Base-by-base conservation (phyloP, 2,329 filamentous ascomycete genomes). In the Neoarthrinium moseri region DNA sequence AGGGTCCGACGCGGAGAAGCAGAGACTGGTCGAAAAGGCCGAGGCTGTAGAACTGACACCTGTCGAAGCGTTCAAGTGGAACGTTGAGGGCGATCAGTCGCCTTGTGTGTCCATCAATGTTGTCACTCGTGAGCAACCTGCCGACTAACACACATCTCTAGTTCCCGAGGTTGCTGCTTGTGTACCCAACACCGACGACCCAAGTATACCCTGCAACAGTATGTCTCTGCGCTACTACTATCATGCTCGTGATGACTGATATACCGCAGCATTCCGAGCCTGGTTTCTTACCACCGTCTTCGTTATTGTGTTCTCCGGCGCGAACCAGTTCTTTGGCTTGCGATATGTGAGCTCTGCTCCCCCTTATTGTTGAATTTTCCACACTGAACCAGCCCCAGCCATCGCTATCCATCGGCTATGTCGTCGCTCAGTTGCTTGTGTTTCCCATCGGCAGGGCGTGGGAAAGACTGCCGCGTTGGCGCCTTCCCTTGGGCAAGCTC, bases 151-250 rank as follows among this genome's bases (percentile, higher is more conserved):
- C 29, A 23, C 10, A 13, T 15, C 4, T 40, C 22, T 39, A 66
- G 63, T 67, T 40, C 63, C 64, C 8, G 64, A 67, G 46, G 63
- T 67, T 23, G 64, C 64, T 11, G 60, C 64, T 26, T 66, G 64
- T 53, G 63, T 66, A 2, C 51, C 58, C 2, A 66, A 66, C 33
- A 66, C 59, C 15, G 62, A 65, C 48, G 61, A 63, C 29, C 57
- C 63, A 6, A 61, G 33, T 6, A 54, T 59, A 11, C 51, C 56
- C 3, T 66, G 63, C 52, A 66, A 56, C 30, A 66, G 62, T 65
- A 22, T 50, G 51, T 47, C 15, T 18, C 18, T 8, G 7, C 20
- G 10, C 5, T 27, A 7, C 6, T 18, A 7, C 18, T 11, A 35
- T 10, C 7, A 41, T 30, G 13, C 15, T n/a, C 24, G 3, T 27